phyloP scores from a whole-genome alignment of 345 rosid species.

The Moricandia moricandioides region DNA sequence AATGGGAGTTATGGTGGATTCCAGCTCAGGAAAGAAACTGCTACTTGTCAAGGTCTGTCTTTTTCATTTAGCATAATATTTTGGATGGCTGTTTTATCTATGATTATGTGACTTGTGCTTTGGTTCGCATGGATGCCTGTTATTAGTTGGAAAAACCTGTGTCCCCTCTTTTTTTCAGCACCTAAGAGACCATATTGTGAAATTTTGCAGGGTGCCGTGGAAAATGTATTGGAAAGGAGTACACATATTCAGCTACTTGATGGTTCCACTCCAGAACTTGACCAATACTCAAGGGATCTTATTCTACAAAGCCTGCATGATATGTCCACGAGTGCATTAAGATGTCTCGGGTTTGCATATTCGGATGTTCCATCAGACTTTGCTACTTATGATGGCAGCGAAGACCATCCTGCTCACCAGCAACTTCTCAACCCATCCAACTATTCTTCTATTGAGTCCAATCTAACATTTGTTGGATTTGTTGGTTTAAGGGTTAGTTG shows the following conservation, averaged over 20 bases:
- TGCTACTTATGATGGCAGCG: conserved; percentile 75
- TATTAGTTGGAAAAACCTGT: not conserved
- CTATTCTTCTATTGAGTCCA: conserved; percentile 79
- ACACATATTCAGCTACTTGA: conserved; percentile 64
- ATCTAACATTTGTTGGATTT: conserved; percentile 74
- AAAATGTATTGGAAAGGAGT: conserved; percentile 86
- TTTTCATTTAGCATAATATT: not conserved
- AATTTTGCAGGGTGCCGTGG: conserved; percentile 87
- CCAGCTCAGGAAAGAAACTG: conserved; percentile 63
- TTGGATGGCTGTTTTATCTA: not conserved
- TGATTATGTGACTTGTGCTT: not conserved
- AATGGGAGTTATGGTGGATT: conserved; percentile 94
- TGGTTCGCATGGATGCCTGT: conserved; percentile 7
- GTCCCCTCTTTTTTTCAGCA: not conserved
- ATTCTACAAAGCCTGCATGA: conserved; percentile 61
- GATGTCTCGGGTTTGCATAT: conserved; percentile 87
- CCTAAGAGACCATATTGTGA: not conserved
- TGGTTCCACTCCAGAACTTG: conserved; percentile 64
- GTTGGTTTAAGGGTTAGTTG: conserved; percentile 81
- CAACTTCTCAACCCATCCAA: conserved; percentile 70
- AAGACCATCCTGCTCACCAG: conserved; percentile 86
- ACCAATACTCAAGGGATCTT: conserved; percentile 52
- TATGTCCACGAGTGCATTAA: conserved; percentile 76
- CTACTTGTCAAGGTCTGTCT: conserved; percentile 74
- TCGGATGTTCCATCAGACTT: conserved; percentile 54